These are phyloP conservation scores for Alternaria panax DNA, from an alignment of 2,329 filamentous ascomycete genomes.

Conservation along the genomic window DNA sequence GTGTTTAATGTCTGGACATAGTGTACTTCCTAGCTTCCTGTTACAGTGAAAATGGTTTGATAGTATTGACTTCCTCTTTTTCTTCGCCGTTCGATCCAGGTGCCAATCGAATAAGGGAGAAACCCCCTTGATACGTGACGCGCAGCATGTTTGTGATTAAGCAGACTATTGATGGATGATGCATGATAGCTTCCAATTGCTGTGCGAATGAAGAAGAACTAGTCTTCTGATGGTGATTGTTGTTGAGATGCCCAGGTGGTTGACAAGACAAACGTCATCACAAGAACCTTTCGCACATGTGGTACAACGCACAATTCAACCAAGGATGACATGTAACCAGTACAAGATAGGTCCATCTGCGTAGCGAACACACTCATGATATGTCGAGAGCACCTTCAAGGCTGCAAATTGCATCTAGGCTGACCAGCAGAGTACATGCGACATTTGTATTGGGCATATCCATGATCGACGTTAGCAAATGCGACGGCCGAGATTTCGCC, in stretches of 20 bases:
- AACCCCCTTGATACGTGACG: too few relatives aligned
- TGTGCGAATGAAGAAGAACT: background rate
- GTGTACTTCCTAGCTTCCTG: background rate
- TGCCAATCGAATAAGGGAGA: too few relatives aligned
- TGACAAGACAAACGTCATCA: background rate
- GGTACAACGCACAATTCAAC: background rate
- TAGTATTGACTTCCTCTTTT: background rate
- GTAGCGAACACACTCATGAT: background rate
- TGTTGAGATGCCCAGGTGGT: background rate
- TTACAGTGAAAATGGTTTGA: background rate
- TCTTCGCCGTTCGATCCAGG: background rate
- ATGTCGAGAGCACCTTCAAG: background rate
- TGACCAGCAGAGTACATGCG: background rate
- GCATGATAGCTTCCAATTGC: background rate
- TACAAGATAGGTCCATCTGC: background rate
- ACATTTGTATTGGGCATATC: background rate
- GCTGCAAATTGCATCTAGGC: background rate
- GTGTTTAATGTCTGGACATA: too few relatives aligned
- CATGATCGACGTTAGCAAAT: background rate
- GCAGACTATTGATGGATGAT: background rate
- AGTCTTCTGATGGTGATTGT: background rate
- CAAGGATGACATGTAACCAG: background rate
- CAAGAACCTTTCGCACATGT: background rate
- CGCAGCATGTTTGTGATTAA: background rate
- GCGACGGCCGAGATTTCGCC: background rate